These are phyloP conservation scores for Leishmania aethiopica DNA, from an alignment of 208 protist species.

Conservation along the genomic window DNA sequence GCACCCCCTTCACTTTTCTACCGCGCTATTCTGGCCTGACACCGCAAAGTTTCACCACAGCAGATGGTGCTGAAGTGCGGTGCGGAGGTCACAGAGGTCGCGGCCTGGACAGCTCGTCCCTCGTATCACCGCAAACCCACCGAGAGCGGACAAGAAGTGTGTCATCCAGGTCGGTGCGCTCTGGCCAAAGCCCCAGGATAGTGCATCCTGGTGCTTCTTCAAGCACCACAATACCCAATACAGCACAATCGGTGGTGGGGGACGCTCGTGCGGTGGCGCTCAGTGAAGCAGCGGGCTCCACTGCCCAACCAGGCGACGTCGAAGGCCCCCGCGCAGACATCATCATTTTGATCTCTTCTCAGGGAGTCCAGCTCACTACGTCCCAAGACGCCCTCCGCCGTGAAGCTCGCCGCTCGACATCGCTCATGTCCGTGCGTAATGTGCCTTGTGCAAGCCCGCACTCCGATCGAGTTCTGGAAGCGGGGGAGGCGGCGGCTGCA, in stretches of 20 bases:
- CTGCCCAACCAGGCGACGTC: not conserved
- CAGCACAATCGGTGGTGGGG: not conserved
- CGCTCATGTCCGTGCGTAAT: not conserved
- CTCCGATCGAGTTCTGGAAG: not conserved
- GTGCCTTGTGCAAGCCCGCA: not conserved
- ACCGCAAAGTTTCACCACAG: not conserved
- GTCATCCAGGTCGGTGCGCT: not conserved
- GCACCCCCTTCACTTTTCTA: not conserved
- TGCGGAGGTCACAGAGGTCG: not conserved
- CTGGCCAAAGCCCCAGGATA: not conserved
- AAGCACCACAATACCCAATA: not conserved
- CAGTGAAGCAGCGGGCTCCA: not conserved
- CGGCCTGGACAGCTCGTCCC: not conserved
- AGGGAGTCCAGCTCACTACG: constrained; percentile 18
- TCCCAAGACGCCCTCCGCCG: constrained; percentile 14
- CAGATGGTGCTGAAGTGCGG: not conserved
- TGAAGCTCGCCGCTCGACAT: not conserved
- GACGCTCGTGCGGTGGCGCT: not conserved
- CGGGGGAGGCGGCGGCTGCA: not conserved
- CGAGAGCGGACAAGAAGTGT: not conserved
- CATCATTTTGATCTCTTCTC: constrained; percentile 20
- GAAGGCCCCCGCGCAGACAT: not conserved
- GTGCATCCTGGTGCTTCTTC: not conserved
- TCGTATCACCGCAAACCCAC: not conserved
- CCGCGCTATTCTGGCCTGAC: not conserved